phyloP scores from a whole-genome alignment of 768 basidiomycete genomes.

The Panellus pusillus region DNA sequence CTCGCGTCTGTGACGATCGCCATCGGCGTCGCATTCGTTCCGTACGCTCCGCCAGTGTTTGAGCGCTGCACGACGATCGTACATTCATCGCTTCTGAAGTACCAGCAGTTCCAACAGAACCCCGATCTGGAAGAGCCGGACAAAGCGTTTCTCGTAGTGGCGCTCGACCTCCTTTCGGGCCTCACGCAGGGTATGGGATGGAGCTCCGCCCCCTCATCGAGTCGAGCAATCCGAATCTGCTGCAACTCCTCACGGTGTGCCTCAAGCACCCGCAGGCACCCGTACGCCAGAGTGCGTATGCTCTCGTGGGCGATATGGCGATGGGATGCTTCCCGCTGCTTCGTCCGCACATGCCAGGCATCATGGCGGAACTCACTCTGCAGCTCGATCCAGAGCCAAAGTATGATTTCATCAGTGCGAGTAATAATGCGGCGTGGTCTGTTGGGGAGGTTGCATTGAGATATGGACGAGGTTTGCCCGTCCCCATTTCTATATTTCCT shows the following conservation, averaged over 20 bases:
- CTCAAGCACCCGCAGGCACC: conserved; percentile 95
- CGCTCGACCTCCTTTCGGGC: conserved; percentile 94
- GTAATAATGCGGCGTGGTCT: conserved; percentile 99
- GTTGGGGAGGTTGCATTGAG: conserved; percentile 96
- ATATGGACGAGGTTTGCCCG: conserved; percentile 71
- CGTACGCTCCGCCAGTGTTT: conserved; percentile 89
- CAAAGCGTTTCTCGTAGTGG: conserved; percentile 95
- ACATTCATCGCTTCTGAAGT: conserved; percentile 77
- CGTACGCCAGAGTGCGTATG: conserved; percentile 95
- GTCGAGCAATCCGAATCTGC: conserved; percentile 70
- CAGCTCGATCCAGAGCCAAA: conserved; percentile 95
- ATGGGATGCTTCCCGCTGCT: conserved; percentile 92
- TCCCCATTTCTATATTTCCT: not conserved
- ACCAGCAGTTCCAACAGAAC: conserved; percentile 85
- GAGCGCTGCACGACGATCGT: conserved; percentile 88
- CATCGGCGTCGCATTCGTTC: conserved; percentile 84
- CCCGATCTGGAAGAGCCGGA: conserved; percentile 94
- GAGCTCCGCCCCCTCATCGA: conserved; percentile 73
- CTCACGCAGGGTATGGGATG: conserved; percentile 88
- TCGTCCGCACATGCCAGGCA: conserved; percentile 79
- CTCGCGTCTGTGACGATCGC: conserved; percentile 97
- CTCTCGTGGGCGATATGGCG: conserved; percentile 96
- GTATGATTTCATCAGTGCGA: conserved; percentile 92
- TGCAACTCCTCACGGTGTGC: conserved; percentile 82
- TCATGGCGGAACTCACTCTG: conserved; percentile 86